Evolutionary conservation across 2,329 filamentous ascomycete genomes (phyloP).

Genomic region (Cryphonectria japonica): DNA sequence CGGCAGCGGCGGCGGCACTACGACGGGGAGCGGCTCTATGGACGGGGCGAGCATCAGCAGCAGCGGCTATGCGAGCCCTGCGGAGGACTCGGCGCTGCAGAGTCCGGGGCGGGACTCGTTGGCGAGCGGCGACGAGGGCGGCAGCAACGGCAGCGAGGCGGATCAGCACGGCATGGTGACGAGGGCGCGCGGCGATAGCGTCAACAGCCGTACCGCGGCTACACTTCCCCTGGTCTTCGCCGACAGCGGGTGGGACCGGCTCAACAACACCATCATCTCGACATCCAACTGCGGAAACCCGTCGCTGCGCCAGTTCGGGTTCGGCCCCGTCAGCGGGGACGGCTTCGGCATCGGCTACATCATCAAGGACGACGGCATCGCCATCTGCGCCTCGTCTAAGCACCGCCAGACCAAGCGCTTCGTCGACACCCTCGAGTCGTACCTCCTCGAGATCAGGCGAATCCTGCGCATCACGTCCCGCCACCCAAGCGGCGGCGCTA

Average conservation of each 20-base stretch:
- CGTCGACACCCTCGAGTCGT: slow-evolving; percentile 86
- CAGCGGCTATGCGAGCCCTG: slow-evolving; percentile 67
- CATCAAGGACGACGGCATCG: slow-evolving; percentile 91
- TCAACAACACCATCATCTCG: slow-evolving; percentile 92
- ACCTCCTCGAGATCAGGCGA: slow-evolving; percentile 87
- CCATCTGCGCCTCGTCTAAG: slow-evolving; percentile 90
- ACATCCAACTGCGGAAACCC: slow-evolving; percentile 99
- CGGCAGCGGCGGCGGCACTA: slow-evolving; percentile 53
- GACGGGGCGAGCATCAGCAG: slow-evolving; percentile 37
- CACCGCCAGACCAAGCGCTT: slow-evolving; percentile 92
- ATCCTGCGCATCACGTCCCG: slow-evolving; percentile 71
- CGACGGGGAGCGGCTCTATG: background rate
- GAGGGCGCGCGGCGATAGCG: slow-evolving; percentile 58
- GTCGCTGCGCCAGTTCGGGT: slow-evolving; percentile 91
- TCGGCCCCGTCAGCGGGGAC: slow-evolving; percentile 90
- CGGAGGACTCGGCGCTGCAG: slow-evolving; percentile 53
- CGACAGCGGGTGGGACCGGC: slow-evolving; percentile 89
- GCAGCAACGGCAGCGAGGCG: slow-evolving; percentile 31
- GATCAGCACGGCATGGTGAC: slow-evolving; percentile 41
- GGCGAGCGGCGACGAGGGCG: slow-evolving; percentile 36
- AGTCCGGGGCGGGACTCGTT: slow-evolving; percentile 59
- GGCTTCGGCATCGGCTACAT: slow-evolving; percentile 99
- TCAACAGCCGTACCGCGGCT: slow-evolving; percentile 46
- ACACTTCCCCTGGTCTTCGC: slow-evolving; percentile 80
- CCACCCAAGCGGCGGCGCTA: slow-evolving; percentile 38